Evolutionary conservation across 2,329 filamentous ascomycete species (phyloP).

Genomic region (Gliomastix tumulicola): DNA sequence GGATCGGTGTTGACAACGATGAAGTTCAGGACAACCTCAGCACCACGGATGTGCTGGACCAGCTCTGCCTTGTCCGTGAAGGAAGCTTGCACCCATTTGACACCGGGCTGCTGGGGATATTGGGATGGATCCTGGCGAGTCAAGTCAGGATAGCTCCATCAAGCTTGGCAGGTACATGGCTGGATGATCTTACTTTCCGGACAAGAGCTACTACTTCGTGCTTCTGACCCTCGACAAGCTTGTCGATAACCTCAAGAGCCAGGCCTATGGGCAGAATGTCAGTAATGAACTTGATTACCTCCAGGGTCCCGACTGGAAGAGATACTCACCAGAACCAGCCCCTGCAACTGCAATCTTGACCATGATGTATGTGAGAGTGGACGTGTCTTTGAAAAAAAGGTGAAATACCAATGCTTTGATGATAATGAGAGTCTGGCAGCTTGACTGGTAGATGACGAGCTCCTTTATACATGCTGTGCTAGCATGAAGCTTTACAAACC

Average conservation of each 20-base stretch:
- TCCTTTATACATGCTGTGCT: no score
- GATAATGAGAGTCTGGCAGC: no score
- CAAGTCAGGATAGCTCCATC: no score
- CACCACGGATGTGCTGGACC: conserved; percentile 18
- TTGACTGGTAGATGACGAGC: no score
- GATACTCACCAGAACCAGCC: neutral
- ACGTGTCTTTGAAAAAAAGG: no score
- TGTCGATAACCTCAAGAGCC: conserved; percentile 2
- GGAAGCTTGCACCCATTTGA: neutral
- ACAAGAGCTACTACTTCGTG: conserved; percentile 1
- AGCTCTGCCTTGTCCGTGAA: neutral
- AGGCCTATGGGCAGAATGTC: no score
- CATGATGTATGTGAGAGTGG: no score
- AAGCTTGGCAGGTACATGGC: no score
- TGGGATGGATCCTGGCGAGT: neutral
- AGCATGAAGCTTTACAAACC: no score
- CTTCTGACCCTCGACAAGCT: neutral
- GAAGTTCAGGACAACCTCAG: conserved; percentile 48
- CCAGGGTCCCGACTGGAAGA: no score
- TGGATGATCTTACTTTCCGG: conserved; percentile 1
- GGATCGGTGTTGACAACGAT: conserved; percentile 24
- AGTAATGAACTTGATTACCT: no score
- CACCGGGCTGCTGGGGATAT: neutral
- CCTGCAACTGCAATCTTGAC: conserved; percentile 2
- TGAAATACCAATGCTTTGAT: no score